phyloP scores from a whole-genome alignment of 768 basidiomycete species.

The Phylloporus sp. region DNA sequence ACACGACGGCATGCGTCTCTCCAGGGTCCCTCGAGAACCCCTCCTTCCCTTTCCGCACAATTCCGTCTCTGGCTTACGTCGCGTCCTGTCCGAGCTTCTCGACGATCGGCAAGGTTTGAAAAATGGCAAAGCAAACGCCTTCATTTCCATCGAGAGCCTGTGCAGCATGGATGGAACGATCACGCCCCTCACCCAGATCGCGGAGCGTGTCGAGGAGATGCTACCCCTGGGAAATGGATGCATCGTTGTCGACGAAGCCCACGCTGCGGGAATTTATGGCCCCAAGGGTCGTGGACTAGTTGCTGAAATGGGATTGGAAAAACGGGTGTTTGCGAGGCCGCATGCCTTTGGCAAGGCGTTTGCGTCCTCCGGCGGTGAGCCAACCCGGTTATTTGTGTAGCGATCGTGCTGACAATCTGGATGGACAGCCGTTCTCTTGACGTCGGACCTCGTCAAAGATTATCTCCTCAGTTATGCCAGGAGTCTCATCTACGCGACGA shows the following conservation, averaged over 20 bases:
- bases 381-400: not conserved
- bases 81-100: slow-evolving; percentile 39
- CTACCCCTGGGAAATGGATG: slow-evolving; percentile 63
- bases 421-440: slow-evolving; percentile 66
- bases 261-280: slow-evolving; percentile 89
- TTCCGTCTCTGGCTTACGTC: slow-evolving; percentile 46
- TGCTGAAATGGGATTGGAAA: slow-evolving; percentile 61
- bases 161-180: slow-evolving; percentile 98
- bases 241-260: slow-evolving; percentile 88
- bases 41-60: slow-evolving; percentile 68
- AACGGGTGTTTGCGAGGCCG: slow-evolving; percentile 67
- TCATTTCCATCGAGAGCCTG: slow-evolving; percentile 82
- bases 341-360: slow-evolving; percentile 94
- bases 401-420: not conserved
- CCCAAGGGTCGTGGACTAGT: slow-evolving; percentile 71
- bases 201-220: slow-evolving; percentile 52
- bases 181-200: slow-evolving; percentile 64
- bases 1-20: slow-evolving; percentile 82
- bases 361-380: slow-evolving; percentile 78
- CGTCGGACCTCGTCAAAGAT: slow-evolving; percentile 63
- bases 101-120: slow-evolving; percentile 33
- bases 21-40: slow-evolving; percentile 37
- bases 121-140: slow-evolving; percentile 47
- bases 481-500: slow-evolving; percentile 87
- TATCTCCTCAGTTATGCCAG: slow-evolving; percentile 92